Percentiles rank a stretch among this genome's conserved stretches.
Evolutionary conservation across 1,284 basidiomycete genomes (phyloP).

Genomic region (Moesziomyces sp.): DNA sequence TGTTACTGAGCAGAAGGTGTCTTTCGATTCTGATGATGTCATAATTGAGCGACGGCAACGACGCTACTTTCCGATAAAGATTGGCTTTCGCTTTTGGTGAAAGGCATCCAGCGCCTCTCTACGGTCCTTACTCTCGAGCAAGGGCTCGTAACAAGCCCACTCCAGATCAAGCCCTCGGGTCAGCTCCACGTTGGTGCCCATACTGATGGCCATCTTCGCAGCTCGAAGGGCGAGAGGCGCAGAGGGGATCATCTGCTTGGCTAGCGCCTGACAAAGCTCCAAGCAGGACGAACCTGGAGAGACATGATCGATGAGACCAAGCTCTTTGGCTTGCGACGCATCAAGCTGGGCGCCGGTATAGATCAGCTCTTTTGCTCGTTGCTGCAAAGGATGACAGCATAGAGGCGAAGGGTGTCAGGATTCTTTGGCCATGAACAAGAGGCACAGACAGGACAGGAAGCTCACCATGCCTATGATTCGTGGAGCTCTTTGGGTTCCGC

Average conservation of each 20-base stretch:
- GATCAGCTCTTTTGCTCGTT: constrained; percentile 30
- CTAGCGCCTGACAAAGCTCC: constrained; percentile 11
- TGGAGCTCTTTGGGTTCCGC: constrained; percentile 34
- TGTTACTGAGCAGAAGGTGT: neutral
- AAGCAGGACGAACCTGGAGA: constrained; percentile 14
- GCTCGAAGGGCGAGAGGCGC: constrained; percentile 87
- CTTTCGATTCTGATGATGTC: neutral
- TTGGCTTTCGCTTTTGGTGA: constrained; percentile 23
- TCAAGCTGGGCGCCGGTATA: constrained; percentile 17
- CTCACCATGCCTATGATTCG: constrained; percentile 23
- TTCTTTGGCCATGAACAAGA: neutral
- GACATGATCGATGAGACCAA: constrained; percentile 20
- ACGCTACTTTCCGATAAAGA: constrained; percentile 15
- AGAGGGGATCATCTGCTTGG: constrained; percentile 63
- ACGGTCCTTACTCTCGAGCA: constrained; percentile 19
- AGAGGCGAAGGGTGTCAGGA: neutral
- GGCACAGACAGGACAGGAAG: neutral
- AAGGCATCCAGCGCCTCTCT: constrained; percentile 29
- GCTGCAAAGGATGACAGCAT: neutral
- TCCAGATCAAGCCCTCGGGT: constrained; percentile 20
- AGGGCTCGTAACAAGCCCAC: constrained; percentile 22
- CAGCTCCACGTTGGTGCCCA: constrained; percentile 24
- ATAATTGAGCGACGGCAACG: neutral
- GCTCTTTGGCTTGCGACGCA: constrained; percentile 16
- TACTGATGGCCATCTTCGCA: constrained; percentile 81